Base-by-base conservation (phyloP, 2,329 filamentous ascomycete species). In the Pseudogymnoascus sp. region DNA sequence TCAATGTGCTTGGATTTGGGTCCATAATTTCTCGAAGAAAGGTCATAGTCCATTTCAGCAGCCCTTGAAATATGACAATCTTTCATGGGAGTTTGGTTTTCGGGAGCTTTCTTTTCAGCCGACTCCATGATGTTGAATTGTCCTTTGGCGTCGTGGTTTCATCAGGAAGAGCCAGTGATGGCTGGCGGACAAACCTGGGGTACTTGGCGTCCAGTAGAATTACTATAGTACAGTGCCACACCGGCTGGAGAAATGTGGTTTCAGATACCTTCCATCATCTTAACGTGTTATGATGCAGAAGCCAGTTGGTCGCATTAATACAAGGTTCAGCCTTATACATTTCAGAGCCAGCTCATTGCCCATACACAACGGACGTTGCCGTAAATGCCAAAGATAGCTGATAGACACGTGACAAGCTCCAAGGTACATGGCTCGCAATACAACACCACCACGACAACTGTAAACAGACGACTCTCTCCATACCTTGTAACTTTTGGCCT, bases 51-150 rank as follows among this genome's bases (percentile, higher is more conserved):
- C 26, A 30, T 52, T 30, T 12, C 3, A 26, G n/a, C 26, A 12
- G 5, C 26, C n/a, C 15, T 30, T 52, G 71, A 55, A 87, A 84
- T 55, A 76, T 69, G 58, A 74, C 68, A 63, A 72, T 71, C 68
- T 82, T 77, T 48, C 9, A 13, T 15, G 45, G 13, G n/a, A 19
- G 45, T 33, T 52, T 52, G 45, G 12, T 18, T 18, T 30, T 30
- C 15, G 45, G 26, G 26, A 52, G 45, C 10, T 33, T 19, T 7
- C 26, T 52, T 52, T 52, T 52, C 45, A 33, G 3, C 45, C 45
- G 26, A 52, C 45, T 52, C 45, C 45, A 52, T 52, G 26, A 18
- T 52, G 45, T 52, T 52, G 45, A 52, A 52, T 52, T 30, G 13
- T 19, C 15, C 26, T 52, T 30, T 52, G n/a, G 45, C 15, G 45